Conservation (phyloP, 2,329 filamentous ascomycete species). For the Hypoxylon sp. region DNA sequence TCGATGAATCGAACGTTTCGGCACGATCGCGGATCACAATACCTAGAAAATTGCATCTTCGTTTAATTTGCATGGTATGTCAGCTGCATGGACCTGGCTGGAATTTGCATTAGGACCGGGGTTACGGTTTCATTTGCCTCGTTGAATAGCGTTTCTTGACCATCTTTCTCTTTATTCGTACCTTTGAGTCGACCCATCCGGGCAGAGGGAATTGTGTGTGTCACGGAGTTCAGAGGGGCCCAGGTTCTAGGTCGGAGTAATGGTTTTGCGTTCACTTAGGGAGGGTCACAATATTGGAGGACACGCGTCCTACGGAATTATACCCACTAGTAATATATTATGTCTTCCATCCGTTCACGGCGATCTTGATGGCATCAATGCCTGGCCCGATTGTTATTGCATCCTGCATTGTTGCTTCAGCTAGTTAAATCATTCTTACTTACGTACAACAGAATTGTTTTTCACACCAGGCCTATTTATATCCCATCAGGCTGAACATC, state of each 20-base stretch:
- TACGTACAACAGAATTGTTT: slow-evolving; percentile 6
- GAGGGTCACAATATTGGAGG: slow-evolving; percentile 38
- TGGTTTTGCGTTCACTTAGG: slow-evolving; percentile 38
- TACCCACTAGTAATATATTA: slow-evolving; percentile 48
- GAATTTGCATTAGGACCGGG: slow-evolving; percentile 30
- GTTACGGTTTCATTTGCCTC: slow-evolving; percentile 41
- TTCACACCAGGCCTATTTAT: slow-evolving; percentile 23
- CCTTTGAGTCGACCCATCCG: slow-evolving; percentile 34
- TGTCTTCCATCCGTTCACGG: slow-evolving; percentile 18
- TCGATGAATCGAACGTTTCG: slow-evolving; percentile 36
- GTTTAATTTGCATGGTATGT: slow-evolving; percentile 39
- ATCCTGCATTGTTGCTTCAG: slow-evolving; percentile 12
- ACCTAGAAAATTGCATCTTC: slow-evolving; percentile 26
- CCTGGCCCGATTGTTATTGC: slow-evolving; percentile 23
- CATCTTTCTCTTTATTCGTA: slow-evolving; percentile 20
- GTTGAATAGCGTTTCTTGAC: slow-evolving; percentile 30
- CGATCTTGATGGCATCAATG: slow-evolving; percentile 23
- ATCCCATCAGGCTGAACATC: slow-evolving; percentile 38
- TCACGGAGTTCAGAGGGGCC: slow-evolving; percentile 38
- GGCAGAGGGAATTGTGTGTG: slow-evolving; percentile 38
- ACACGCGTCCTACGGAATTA: slow-evolving; percentile 47
- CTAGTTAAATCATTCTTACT: slow-evolving; percentile 5
- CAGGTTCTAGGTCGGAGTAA: slow-evolving; percentile 34
- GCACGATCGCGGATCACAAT: slow-evolving; percentile 23
- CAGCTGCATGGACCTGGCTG: slow-evolving; percentile 41